Evolutionary conservation across 73 alveolate genomes (phyloP), one percentile per base, ranked within the genome.

Genomic region (Paramecium primaurelia): DNA sequence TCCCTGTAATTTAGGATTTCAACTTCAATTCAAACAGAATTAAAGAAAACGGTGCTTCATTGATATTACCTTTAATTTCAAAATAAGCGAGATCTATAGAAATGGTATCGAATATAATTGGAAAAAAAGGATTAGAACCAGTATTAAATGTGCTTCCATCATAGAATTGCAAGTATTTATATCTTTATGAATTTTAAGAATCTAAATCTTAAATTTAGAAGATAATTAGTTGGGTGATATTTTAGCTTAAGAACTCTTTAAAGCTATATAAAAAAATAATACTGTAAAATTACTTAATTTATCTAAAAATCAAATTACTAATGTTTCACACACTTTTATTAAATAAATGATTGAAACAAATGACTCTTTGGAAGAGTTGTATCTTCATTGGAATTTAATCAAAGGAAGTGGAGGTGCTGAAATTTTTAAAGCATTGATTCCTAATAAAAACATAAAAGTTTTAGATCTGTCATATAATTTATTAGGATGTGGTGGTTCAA

Each of bases 21-120:
- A 71, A 89, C 20, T 34, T 71, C 2, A 47, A 45, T 40, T 51
- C 26, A 47, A 89, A 89, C 30, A 71, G 94, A 49, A 89, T 89
- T 11, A 71, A 59, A 6, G 80, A 77, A 47, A 45, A 40, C 2
- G 88, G 92, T 2, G 86, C 94, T 10, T 49, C 86, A 14, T 42
- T 58, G 9, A 16, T 89, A 5, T 47, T 89, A 25, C 60, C 86
- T 38, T 44, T 42, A 18, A 89, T 89, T 34, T 45, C 87, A 18
- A 89, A 73, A 71, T 71, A 89, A 71, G 92, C 94, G 34, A 25
- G 88, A 25, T 26, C 75, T 26, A 89, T 89, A 7, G 77, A 89
- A 32, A 40, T 89, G 32, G 28, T 83, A 1, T 64, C 84, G 12
- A 64, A 64, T 26, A 28, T 12, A 12, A 64, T 64, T 14, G 84